Evolutionary conservation across 768 basidiomycete species (phyloP), one percentile per base, ranked within the genome.

Genomic region (Serendipita indica): DNA sequence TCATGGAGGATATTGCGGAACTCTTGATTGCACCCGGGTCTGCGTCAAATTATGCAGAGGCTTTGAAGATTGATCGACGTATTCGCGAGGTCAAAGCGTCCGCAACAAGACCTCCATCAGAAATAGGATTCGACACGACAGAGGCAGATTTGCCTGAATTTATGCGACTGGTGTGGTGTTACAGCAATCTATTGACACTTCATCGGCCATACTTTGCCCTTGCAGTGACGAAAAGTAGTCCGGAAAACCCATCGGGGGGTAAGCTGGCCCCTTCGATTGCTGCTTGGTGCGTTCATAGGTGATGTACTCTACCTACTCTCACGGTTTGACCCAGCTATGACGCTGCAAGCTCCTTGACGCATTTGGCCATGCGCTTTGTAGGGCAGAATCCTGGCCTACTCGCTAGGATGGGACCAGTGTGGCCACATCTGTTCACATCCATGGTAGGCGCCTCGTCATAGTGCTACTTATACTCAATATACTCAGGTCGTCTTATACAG

Each of bases 241-340:
- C 2, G 10, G 22, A 18, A 2, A 7, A 20, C 7, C 32, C 49
- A 7, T 54, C 49, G 1, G 49, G 49, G 10, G 49, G 10, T 7
- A 54, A 54, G n/a, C 30, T 54, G 20, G 20, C 49, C n/a, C 49
- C 49, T n/a, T 54, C 49, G 10, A 28, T 54, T 7, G n/a, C 16
- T 27, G 49, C 49, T 27, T 22, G 49, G 49, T 54, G 30, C 10
- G 22, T 20, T 20, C 30, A 6, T 3, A n/a, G n/a, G n/a, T n/a
- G n/a, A n/a, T n/a, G n/a, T n/a, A n/a, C n/a, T n/a, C n/a, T n/a
- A n/a, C n/a, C n/a, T n/a, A n/a, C n/a, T n/a, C n/a, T n/a, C n/a
- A n/a, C n/a, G n/a, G n/a, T n/a, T n/a, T n/a, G 49, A 27, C 20
- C n/a, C n/a, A 46, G 49, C n/a, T 54, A 54, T 54, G 49, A 54